phyloP scores from a whole-genome alignment of 2,329 filamentous ascomycete genomes.

The Fusarium sp. region DNA sequence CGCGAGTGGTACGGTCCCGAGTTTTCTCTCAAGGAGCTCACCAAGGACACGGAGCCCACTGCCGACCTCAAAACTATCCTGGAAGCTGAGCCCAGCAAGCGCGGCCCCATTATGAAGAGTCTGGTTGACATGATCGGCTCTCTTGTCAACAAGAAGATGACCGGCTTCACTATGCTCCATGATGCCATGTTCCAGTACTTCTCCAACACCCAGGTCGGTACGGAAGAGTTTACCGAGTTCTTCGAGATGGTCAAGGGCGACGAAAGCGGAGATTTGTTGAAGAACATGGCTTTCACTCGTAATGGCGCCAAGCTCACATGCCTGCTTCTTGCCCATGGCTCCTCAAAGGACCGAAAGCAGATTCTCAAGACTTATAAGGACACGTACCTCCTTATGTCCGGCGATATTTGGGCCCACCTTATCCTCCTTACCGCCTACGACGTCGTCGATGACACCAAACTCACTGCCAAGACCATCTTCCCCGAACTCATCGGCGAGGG shows the following conservation, averaged over 20 bases:
- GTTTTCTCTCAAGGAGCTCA: conserved; percentile 79
- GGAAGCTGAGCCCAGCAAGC: conserved; percentile 82
- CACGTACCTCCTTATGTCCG: conserved; percentile 84
- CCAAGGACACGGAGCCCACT: conserved; percentile 62
- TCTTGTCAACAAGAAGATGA: conserved; percentile 94
- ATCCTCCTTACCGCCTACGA: conserved; percentile 89
- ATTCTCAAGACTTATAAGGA: conserved; percentile 92
- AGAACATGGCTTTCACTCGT: conserved; percentile 96
- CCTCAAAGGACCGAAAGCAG: conserved; percentile 90
- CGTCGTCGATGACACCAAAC: conserved; percentile 92
- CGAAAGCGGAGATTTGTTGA: conserved; percentile 86
- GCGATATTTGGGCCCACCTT: conserved; percentile 79
- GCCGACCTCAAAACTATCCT: conserved; percentile 81
- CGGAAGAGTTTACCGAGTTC: conserved; percentile 86
- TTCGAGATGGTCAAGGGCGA: conserved; percentile 91
- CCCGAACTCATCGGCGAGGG: conserved; percentile 83
- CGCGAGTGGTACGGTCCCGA: conserved; percentile 97
- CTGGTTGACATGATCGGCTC: conserved; percentile 89
- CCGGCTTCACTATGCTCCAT: conserved; percentile 96
- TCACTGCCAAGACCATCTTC: conserved; percentile 86
- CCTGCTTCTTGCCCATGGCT: conserved; percentile 82
- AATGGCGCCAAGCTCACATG: conserved; percentile 85
- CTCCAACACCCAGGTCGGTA: conserved; percentile 78
- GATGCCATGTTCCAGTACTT: conserved; percentile 99
- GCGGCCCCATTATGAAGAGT: conserved; percentile 85